Percentiles rank a stretch among this genome's conserved stretches.
phyloP scores from a whole-genome alignment of 371 early-diverging fungal species.

The Rhizopus delemar region DNA sequence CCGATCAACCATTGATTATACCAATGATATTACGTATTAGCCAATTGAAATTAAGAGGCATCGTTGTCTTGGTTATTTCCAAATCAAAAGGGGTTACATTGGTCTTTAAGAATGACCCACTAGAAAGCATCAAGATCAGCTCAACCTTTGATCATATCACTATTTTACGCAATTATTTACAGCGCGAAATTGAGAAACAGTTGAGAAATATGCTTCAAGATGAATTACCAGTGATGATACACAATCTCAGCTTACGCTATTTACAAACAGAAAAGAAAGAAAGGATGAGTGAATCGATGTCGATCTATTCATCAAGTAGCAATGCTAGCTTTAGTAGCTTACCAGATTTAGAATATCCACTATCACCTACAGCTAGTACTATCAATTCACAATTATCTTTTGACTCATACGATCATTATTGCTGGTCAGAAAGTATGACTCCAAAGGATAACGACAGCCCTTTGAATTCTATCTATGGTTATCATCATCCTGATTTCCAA shows the following conservation, averaged over 20 bases:
- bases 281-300: slow-evolving; percentile 5
- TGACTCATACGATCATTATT: slow-evolving; percentile 14
- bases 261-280: slow-evolving; percentile 30
- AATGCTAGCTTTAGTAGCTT: slow-evolving; percentile 4
- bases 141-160: slow-evolving; percentile 93
- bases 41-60: slow-evolving; percentile 85
- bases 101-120: slow-evolving; percentile 95
- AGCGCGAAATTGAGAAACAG: slow-evolving; percentile 88
- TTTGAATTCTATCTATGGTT: not conserved
- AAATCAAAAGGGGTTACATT: slow-evolving; percentile 91
- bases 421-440: slow-evolving; percentile 12
- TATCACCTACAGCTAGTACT: slow-evolving; percentile 12
- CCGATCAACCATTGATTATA: slow-evolving; percentile 91
- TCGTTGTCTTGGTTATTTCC: slow-evolving; percentile 91
- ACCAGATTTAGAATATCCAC: slow-evolving; percentile 18
- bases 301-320: slow-evolving; percentile 4
- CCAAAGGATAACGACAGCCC: slow-evolving; percentile 16
- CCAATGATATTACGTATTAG: slow-evolving; percentile 94
- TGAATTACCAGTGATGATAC: slow-evolving; percentile 91
- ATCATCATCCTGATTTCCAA: not conserved
- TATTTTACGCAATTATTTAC: slow-evolving; percentile 82
- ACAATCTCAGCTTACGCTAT: slow-evolving; percentile 68
- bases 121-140: slow-evolving; percentile 88
- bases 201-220: slow-evolving; percentile 88
- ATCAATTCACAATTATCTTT: slow-evolving; percentile 14